These are phyloP conservation scores for Globisporangium paroecandrum DNA, from an alignment of 352 stramenopile genomes.

Conservation along the genomic window DNA sequence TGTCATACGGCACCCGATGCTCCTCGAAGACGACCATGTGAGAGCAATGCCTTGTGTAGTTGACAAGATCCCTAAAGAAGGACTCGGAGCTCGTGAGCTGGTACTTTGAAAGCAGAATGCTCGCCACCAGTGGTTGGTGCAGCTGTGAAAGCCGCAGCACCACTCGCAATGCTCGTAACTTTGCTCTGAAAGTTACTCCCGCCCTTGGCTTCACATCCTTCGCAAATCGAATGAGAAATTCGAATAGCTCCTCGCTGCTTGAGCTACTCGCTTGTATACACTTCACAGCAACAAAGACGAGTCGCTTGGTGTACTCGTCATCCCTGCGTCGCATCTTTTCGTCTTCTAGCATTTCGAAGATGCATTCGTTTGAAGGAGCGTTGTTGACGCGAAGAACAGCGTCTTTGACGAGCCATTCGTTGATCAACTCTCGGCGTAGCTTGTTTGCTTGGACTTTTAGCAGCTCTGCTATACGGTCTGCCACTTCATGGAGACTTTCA, in stretches of 20 bases:
- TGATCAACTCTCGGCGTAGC: conserved; percentile 37
- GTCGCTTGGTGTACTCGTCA: conserved; percentile 29
- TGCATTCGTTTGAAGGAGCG: conserved; percentile 11
- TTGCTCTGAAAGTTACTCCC: conserved; percentile 57
- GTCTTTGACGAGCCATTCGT: conserved; percentile 50
- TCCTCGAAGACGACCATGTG: conserved; percentile 58
- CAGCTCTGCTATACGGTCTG: conserved; percentile 28
- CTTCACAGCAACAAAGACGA: conserved; percentile 29
- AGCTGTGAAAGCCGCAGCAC: conserved; percentile 31
- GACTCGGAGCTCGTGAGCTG: conserved; percentile 9
- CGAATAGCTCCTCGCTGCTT: conserved; percentile 29
- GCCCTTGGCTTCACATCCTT: conserved; percentile 37
- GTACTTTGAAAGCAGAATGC: conserved; percentile 25
- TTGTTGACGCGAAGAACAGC: conserved; percentile 23
- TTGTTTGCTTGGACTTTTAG: conserved; percentile 24
- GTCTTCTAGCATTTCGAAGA: conserved; percentile 30
- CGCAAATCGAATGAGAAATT: conserved; percentile 37
- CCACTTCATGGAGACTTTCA: conserved; percentile 28
- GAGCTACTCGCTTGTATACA: conserved; percentile 19
- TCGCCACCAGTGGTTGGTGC: conserved; percentile 19
- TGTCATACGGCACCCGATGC: conserved; percentile 44
- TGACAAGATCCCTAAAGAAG: conserved; percentile 36
- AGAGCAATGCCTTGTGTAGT: conserved; percentile 29
- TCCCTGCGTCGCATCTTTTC: conserved; percentile 32
- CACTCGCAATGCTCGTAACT: conserved; percentile 40